These are phyloP conservation scores for Erythrophleum ivorense DNA, from an alignment of 331 rosid genomes.

Conservation along the genomic window DNA sequence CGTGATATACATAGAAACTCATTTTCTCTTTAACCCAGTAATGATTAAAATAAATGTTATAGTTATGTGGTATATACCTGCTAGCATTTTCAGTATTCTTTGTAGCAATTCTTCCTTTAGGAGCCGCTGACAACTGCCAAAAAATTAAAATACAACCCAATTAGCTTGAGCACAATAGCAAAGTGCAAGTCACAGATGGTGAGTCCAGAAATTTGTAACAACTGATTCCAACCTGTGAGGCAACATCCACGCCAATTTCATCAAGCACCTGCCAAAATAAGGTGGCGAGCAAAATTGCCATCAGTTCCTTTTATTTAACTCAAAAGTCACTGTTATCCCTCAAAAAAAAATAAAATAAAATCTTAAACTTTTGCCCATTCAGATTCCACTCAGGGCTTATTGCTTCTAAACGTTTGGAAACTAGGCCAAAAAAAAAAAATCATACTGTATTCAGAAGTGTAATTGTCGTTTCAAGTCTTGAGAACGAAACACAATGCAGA, in stretches of 20 bases:
- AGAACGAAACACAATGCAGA: neutral
- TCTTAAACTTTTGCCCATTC: constrained; percentile 4
- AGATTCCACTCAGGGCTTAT: neutral
- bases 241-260: constrained; percentile 97
- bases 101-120: constrained; percentile 81
- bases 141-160: constrained; percentile 41
- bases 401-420: constrained; percentile 28
- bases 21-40: neutral
- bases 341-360: constrained; percentile 2
- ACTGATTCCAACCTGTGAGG: constrained; percentile 78
- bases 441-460: constrained; percentile 16
- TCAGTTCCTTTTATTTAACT: constrained; percentile 33
- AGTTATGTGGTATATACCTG: constrained; percentile 58
- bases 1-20: neutral
- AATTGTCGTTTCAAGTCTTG: constrained; percentile 21
- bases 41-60: neutral
- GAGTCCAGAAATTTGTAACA: constrained; percentile 19
- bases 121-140: constrained; percentile 88
- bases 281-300: constrained; percentile 27
- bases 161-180: constrained; percentile 46
- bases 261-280: constrained; percentile 80
- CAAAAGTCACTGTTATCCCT: constrained; percentile 29
- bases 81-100: constrained; percentile 73
- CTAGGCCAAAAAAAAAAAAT: constrained; percentile 5
- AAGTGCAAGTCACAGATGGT: constrained; percentile 1